Conservation (phyloP, 768 basidiomycete species). For the Collybia sp. region DNA sequence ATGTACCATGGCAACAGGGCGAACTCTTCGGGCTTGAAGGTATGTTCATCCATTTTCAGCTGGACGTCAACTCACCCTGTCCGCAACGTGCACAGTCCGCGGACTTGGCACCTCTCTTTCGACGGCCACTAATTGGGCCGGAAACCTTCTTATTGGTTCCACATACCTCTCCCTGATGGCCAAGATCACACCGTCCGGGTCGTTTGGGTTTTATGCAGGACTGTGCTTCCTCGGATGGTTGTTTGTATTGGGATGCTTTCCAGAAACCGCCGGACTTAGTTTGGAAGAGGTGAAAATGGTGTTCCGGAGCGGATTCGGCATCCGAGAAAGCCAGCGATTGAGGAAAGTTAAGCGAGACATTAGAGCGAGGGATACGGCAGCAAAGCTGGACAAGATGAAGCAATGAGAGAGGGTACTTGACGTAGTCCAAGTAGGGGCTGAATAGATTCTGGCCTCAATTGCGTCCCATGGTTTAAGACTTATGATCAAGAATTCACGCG, state of each 20-base stretch:
- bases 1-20: slow-evolving; percentile 86
- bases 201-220: slow-evolving; percentile 75
- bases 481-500: too few species aligned
- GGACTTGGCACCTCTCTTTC: slow-evolving; percentile 74
- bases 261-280: slow-evolving; percentile 74
- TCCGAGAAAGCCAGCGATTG: slow-evolving; percentile 49
- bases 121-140: slow-evolving; percentile 76
- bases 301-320: slow-evolving; percentile 62
- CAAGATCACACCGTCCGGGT: slow-evolving; percentile 66
- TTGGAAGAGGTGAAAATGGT: slow-evolving; percentile 63
- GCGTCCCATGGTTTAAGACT: too few species aligned
- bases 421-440: too few species aligned
- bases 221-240: slow-evolving; percentile 66
- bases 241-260: slow-evolving; percentile 69
- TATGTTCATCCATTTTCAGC: slow-evolving; percentile 40
- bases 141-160: slow-evolving; percentile 71
- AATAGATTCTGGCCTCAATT: too few species aligned
- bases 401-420: neutral
- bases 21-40: slow-evolving; percentile 79
- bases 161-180: slow-evolving; percentile 81
- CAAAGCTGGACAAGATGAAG: neutral
- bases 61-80: neutral
- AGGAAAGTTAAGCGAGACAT: slow-evolving; percentile 40
- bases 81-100: slow-evolving; percentile 38
- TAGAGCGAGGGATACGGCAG: slow-evolving; percentile 23